Percentiles rank a stretch among this genome's conserved stretches.
Evolutionary conservation across 768 basidiomycete species (phyloP).

Genomic region (Lentinula detonsa): DNA sequence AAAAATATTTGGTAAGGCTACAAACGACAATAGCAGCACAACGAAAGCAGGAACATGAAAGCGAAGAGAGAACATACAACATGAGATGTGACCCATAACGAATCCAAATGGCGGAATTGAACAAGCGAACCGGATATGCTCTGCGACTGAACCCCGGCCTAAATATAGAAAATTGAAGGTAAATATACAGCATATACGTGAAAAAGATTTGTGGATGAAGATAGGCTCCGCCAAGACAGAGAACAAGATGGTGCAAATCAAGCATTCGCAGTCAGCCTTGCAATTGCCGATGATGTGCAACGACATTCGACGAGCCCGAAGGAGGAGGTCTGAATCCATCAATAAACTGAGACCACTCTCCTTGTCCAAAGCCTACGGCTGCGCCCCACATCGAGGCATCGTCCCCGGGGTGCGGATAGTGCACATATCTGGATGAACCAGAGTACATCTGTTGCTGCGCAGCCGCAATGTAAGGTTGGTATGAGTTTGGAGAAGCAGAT

Average conservation of each 20-base stretch:
- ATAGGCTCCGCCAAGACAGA: neutral
- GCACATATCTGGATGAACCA: slow-evolving; percentile 33
- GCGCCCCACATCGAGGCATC: slow-evolving; percentile 72
- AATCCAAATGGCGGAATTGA: neutral
- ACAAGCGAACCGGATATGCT: neutral
- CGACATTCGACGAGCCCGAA: neutral
- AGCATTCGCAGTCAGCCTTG: neutral
- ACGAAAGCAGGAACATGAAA: neutral
- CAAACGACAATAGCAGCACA: neutral
- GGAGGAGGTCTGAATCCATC: slow-evolving; percentile 51
- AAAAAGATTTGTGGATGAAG: neutral
- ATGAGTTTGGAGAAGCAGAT: slow-evolving; percentile 17
- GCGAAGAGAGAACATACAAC: neutral
- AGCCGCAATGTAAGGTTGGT: slow-evolving; percentile 14
- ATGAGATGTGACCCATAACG: neutral
- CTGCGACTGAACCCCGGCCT: too few relatives aligned
- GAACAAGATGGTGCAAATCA: neutral
- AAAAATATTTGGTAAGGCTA: neutral
- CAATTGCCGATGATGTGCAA: slow-evolving; percentile 4
- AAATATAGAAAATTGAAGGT: neutral
- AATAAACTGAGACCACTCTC: slow-evolving; percentile 66
- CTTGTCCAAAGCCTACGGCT: slow-evolving; percentile 66
- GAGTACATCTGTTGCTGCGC: slow-evolving; percentile 29
- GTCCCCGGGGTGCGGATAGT: slow-evolving; percentile 50
- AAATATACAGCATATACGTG: neutral